Percentiles rank a stretch among this genome's conserved stretches.
Conservation (phyloP, 352 stramenopile species). For the Phytopythium ostracodes region DNA sequence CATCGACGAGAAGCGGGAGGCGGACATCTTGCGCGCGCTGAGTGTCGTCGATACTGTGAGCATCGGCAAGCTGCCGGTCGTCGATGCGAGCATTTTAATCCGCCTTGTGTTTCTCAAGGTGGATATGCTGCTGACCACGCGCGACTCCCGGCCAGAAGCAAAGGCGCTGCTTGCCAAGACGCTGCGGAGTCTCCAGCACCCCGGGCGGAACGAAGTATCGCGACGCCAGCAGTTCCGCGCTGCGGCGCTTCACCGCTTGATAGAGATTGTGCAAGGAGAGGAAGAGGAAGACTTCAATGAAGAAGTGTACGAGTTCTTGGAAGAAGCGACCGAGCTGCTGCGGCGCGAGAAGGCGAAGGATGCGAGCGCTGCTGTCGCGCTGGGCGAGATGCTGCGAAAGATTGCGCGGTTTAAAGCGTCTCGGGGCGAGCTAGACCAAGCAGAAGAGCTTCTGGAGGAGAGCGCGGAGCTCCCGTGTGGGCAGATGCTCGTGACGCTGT, state of each 20-base stretch:
- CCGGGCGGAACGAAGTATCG: slow-evolving; percentile 18
- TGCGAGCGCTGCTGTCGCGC: slow-evolving; percentile 6
- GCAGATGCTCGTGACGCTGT: slow-evolving; percentile 36
- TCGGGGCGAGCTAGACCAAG: slow-evolving; percentile 20
- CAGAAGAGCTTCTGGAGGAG: slow-evolving; percentile 30
- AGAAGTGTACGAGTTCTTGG: slow-evolving; percentile 22
- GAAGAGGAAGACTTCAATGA: slow-evolving; percentile 20
- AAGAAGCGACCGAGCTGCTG: slow-evolving; percentile 24
- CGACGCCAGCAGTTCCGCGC: slow-evolving; percentile 18
- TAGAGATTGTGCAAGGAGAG: slow-evolving; percentile 20
- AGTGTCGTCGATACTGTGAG: slow-evolving; percentile 32
- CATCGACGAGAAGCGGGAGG: slow-evolving; percentile 9
- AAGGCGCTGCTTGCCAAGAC: slow-evolving; percentile 30
- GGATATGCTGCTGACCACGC: slow-evolving; percentile 22
- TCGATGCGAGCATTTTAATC: slow-evolving; percentile 25
- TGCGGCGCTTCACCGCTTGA: slow-evolving; percentile 17
- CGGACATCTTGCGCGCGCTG: slow-evolving; percentile 30
- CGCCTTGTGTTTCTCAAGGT: slow-evolving; percentile 36
- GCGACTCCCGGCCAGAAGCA: slow-evolving; percentile 5
- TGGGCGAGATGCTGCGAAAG: slow-evolving; percentile 24
- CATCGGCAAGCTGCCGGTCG: slow-evolving; percentile 26
- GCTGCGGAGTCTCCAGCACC: slow-evolving; percentile 16
- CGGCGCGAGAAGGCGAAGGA: slow-evolving; percentile 12
- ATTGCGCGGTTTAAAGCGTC: slow-evolving; percentile 26
- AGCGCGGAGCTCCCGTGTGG: slow-evolving; percentile 20